Percentiles rank a stretch among this genome's conserved stretches.
Evolutionary conservation across 2,329 filamentous ascomycete genomes (phyloP).

Genomic region (Sarocladium strictum): DNA sequence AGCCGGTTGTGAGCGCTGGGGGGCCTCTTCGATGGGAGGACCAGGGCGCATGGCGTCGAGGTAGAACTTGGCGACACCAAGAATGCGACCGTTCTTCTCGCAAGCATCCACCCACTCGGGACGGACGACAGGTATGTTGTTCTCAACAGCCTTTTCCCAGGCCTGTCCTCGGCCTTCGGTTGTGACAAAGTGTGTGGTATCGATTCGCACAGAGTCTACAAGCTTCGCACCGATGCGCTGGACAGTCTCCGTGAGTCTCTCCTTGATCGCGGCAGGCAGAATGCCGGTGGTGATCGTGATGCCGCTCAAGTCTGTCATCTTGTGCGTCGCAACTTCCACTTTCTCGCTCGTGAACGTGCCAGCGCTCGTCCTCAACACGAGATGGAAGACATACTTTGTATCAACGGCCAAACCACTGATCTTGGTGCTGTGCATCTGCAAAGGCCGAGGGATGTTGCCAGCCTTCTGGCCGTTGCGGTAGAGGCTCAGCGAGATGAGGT

Average conservation of each 20-base stretch:
- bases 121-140: slow-evolving; percentile 94
- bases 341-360: slow-evolving; percentile 82
- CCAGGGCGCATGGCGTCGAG: slow-evolving; percentile 65
- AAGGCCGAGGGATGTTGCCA: slow-evolving; percentile 82
- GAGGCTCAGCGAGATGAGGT: slow-evolving; percentile 80
- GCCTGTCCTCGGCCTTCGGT: slow-evolving; percentile 82
- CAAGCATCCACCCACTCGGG: slow-evolving; percentile 98
- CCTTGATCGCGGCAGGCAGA: slow-evolving; percentile 65
- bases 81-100: slow-evolving; percentile 83
- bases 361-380: slow-evolving; percentile 84
- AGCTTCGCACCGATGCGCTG: slow-evolving; percentile 90
- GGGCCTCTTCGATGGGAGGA: slow-evolving; percentile 30
- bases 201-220: slow-evolving; percentile 84
- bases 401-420: slow-evolving; percentile 95
- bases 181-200: slow-evolving; percentile 97
- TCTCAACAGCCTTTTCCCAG: slow-evolving; percentile 96
- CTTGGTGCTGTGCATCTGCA: slow-evolving; percentile 90
- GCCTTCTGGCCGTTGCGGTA: slow-evolving; percentile 97
- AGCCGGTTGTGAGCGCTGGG: slow-evolving; percentile 17
- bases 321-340: slow-evolving; percentile 83
- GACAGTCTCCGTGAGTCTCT: slow-evolving; percentile 68
- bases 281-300: slow-evolving; percentile 92
- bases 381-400: slow-evolving; percentile 90
- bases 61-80: slow-evolving; percentile 94
- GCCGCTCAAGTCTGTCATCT: slow-evolving; percentile 95